phyloP scores from a whole-genome alignment of 305 asterid genomes.

The Plantago lanceolata region DNA sequence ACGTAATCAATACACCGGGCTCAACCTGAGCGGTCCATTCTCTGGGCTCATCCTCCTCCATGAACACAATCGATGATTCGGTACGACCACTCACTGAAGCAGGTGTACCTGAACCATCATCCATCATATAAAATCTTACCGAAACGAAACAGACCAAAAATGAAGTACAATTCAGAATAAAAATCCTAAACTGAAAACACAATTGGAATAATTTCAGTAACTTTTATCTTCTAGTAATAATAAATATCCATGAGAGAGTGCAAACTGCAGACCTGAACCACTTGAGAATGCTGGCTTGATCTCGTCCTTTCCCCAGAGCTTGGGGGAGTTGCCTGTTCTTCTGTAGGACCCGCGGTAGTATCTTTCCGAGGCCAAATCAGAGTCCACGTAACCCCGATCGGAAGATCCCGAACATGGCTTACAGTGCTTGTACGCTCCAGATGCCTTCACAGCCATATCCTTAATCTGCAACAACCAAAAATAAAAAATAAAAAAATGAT shows the following conservation, averaged over 20 bases:
- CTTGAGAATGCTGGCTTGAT: constrained; percentile 72
- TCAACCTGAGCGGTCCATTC: constrained; percentile 99
- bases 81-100: constrained; percentile 78
- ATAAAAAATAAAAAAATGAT: no score
- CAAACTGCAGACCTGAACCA: constrained; percentile 74
- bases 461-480: constrained; percentile 64
- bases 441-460: constrained; percentile 90
- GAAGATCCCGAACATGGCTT: constrained; percentile 81
- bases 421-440: constrained; percentile 85
- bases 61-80: constrained; percentile 60
- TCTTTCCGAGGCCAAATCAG: constrained; percentile 45
- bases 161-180: no score
- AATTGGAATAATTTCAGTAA: no score
- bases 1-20: constrained; percentile 88
- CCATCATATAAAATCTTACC: no score
- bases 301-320: constrained; percentile 59
- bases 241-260: no score
- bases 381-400: constrained; percentile 52
- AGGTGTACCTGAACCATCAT: constrained; percentile 82
- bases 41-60: constrained; percentile 81
- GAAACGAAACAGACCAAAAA: no score
- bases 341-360: constrained; percentile 49
- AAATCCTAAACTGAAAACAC: no score
- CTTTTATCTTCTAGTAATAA: no score
- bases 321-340: constrained; percentile 59